Conservation (phyloP, 2,329 filamentous ascomycete species). For the Botrytis fragariae region DNA sequence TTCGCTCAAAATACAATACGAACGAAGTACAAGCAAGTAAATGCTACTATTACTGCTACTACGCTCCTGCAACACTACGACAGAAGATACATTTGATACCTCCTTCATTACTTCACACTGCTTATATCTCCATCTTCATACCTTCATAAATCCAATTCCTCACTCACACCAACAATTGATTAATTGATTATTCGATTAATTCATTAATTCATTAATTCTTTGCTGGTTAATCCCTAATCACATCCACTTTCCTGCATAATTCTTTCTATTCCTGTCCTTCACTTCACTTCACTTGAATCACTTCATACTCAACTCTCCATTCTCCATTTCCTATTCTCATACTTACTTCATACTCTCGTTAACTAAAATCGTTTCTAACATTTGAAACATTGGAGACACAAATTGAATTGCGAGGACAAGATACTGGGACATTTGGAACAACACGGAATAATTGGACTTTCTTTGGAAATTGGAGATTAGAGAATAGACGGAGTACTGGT, state of each 20-base stretch:
- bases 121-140: not conserved
- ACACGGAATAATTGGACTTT: not conserved
- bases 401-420: not conserved
- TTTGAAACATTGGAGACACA: constrained; percentile 16
- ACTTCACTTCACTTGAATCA: not conserved
- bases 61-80: not conserved
- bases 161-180: not conserved
- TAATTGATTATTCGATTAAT: not conserved
- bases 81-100: not conserved
- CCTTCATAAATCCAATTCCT: not conserved
- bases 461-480: not conserved
- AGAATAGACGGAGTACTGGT: not conserved
- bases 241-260: constrained; percentile 11
- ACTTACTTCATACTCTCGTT: constrained; percentile 7
- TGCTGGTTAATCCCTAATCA: not conserved
- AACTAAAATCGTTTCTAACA: not conserved
- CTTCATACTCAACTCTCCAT: not conserved
- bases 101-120: not conserved
- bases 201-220: not conserved
- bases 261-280: constrained; percentile 12
- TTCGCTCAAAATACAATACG: not conserved
- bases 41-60: not conserved
- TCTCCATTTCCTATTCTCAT: not conserved
- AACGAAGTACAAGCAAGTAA: not conserved
- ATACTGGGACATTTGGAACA: constrained; percentile 4